These are phyloP conservation scores for Yamadazyma songkhlaensis DNA, from an alignment of 1,139 yeast genomes.

Conservation along the genomic window DNA sequence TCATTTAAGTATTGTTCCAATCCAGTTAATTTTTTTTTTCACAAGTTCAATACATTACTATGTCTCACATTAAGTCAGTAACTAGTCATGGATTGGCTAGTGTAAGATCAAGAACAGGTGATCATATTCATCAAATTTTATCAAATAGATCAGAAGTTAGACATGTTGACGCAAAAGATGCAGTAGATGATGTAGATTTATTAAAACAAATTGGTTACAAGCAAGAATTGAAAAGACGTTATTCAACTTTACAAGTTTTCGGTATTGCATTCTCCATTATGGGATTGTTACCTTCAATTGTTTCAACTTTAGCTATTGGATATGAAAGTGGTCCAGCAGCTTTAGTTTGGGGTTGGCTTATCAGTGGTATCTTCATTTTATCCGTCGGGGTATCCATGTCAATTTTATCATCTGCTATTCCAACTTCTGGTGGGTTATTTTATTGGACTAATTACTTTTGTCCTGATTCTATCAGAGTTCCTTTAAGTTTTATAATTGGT, in stretches of 20 bases:
- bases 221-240: conserved; percentile 47
- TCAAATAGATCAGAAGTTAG: conserved; percentile 26
- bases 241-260: conserved; percentile 48
- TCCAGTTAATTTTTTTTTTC: too few species aligned
- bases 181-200: conserved; percentile 41
- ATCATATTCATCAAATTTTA: conserved; percentile 20
- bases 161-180: conserved; percentile 24
- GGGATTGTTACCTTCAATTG: conserved; percentile 50
- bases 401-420: conserved; percentile 65
- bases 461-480: conserved; percentile 29
- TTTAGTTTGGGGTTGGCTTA: conserved; percentile 72
- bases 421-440: conserved; percentile 71
- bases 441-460: conserved; percentile 48
- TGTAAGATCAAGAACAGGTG: conserved; percentile 19
- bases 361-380: conserved; percentile 55
- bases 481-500: conserved; percentile 45
- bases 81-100: conserved; percentile 13
- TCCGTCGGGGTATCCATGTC: conserved; percentile 63
- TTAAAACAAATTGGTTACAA: conserved; percentile 54
- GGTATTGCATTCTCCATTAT: conserved; percentile 54
- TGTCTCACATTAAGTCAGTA: conserved; percentile 5
- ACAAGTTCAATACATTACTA: not conserved
- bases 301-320: conserved; percentile 31
- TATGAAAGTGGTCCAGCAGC: conserved; percentile 45
- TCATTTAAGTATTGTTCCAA: too few species aligned